Percentiles rank a stretch among this genome's conserved stretches.
Conservation (phyloP, 768 basidiomycete genomes). For the Daedaleopsis sinensis region DNA sequence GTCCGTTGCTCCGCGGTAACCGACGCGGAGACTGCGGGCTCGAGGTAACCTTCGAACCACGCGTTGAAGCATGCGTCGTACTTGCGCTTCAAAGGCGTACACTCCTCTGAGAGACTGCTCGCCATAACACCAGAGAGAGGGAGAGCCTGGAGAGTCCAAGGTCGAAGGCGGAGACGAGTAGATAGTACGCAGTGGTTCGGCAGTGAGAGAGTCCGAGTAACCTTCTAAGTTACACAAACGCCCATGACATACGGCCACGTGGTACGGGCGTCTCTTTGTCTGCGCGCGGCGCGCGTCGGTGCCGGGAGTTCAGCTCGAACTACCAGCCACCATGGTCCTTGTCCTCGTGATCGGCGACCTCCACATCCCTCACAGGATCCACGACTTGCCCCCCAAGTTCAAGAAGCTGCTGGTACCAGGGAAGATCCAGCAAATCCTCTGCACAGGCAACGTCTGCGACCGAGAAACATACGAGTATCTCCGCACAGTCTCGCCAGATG, state of each 20-base stretch:
- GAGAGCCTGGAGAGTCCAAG: not conserved
- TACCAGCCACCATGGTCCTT: slow-evolving; percentile 66
- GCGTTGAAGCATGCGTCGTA: slow-evolving; percentile 97
- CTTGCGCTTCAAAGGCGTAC: slow-evolving; percentile 85
- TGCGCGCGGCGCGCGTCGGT: not conserved
- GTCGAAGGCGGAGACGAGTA: not conserved
- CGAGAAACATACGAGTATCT: slow-evolving; percentile 97
- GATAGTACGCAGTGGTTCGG: slow-evolving; percentile 4
- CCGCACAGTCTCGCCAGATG: slow-evolving; percentile 90
- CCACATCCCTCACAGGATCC: slow-evolving; percentile 88
- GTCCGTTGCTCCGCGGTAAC: slow-evolving; percentile 49
- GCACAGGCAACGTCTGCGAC: slow-evolving; percentile 97
- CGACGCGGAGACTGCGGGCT: slow-evolving; percentile 67
- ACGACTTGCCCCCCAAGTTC: slow-evolving; percentile 95
- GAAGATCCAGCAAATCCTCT: slow-evolving; percentile 97
- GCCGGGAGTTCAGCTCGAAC: not conserved
- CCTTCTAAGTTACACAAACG: slow-evolving; percentile 12
- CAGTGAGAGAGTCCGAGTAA: not conserved
- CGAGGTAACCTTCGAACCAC: slow-evolving; percentile 97
- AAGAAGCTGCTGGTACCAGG: slow-evolving; percentile 89
- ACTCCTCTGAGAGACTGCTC: slow-evolving; percentile 77
- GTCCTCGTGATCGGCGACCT: slow-evolving; percentile 95
- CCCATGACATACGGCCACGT: slow-evolving; percentile 22
- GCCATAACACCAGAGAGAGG: slow-evolving; percentile 51
- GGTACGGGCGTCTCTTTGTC: not conserved